Base-by-base conservation (phyloP, 202 grass and related monocot genomes). In the Musa balbisiana region DNA sequence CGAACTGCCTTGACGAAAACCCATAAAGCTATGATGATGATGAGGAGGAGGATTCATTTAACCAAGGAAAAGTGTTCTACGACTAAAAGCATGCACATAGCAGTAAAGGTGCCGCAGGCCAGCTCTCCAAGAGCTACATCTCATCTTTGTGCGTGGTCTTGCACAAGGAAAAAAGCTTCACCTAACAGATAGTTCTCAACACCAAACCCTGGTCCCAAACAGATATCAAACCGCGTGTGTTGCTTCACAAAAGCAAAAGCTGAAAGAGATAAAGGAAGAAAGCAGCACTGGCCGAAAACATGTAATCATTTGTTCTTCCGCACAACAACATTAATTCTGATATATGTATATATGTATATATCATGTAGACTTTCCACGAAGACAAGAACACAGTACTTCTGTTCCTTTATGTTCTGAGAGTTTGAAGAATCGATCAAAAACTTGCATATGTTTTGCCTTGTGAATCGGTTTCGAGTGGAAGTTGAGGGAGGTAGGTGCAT, bases 161-260 rank as follows among this genome's bases (percentile, higher is more conserved):
- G 9, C 22, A 19, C 16, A 68, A 49, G 3, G 11, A 51, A 51
- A 70, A 51, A 21, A 22, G 16, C 51, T 51, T 70, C 67, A 70
- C 67, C 29, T 10, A 70, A 70, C 43, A n/a, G 33, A 70, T 20
- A 50, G 43, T 70, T 70, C 29, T 2, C 16, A 70, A 43, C 16
- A 51, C 67, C 29, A 51, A 70, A 50, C 17, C 19, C n/a, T 70
- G 67, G 67, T 70, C 67, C 67, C 49, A 51, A 70, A 51, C 43
- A 70, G 8, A 52, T 51, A 52, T 20, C 67, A 70, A 20, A 70
- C 67, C 49, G 51, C 33, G 33, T 43, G 33, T 70, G 67, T 70
- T 22, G 43, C 12, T 17, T 49, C 49, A 70, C 15, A 21, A 70
- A 70, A 70, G 67, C 67, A 70, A 70, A 70, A 70, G 67, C 51